Conservation (phyloP, 139 green algal species). For the Zygnema cylindricum region DNA sequence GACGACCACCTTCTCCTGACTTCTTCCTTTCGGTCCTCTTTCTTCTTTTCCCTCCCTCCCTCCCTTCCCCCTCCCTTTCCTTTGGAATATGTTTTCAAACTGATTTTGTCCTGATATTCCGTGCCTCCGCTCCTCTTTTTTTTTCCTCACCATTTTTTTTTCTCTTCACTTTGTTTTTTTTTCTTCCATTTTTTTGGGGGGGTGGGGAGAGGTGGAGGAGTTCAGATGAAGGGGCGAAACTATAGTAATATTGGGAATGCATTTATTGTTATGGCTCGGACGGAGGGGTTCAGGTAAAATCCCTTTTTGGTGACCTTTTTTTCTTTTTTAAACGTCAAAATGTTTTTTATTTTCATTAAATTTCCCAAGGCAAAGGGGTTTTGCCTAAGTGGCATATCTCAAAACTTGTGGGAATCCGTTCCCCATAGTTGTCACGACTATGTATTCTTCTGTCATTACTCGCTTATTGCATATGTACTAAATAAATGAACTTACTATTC, state of each 20-base stretch:
- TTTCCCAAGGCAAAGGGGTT: too few relatives aligned
- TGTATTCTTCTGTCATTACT: too few relatives aligned
- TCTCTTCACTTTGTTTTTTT: not conserved
- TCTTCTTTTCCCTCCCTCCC: not conserved
- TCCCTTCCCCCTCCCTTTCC: not conserved
- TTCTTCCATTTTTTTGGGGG: not conserved
- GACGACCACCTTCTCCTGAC: too few relatives aligned
- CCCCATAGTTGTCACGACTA: too few relatives aligned
- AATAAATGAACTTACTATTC: too few relatives aligned
- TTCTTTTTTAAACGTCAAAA: too few relatives aligned
- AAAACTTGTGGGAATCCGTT: too few relatives aligned
- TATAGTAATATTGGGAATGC: slow-evolving; percentile 80
- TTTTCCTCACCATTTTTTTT: not conserved
- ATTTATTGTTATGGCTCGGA: slow-evolving; percentile 71
- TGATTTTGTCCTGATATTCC: not conserved
- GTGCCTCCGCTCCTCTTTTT: not conserved
- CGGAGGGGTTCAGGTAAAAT: slow-evolving; percentile 71
- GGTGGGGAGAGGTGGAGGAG: not conserved
- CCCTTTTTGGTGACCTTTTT: too few relatives aligned
- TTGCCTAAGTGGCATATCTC: too few relatives aligned
- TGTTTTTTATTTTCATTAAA: too few relatives aligned
- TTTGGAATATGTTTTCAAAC: not conserved
- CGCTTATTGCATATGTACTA: too few relatives aligned
- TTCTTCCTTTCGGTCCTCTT: too few relatives aligned
- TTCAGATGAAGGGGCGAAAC: slow-evolving; percentile 79